A percentile compares a stretch with the other conserved stretches of the same genome.
Conservation (phyloP, 805 yeast genomes). For the Saturnispora sekii region DNA sequence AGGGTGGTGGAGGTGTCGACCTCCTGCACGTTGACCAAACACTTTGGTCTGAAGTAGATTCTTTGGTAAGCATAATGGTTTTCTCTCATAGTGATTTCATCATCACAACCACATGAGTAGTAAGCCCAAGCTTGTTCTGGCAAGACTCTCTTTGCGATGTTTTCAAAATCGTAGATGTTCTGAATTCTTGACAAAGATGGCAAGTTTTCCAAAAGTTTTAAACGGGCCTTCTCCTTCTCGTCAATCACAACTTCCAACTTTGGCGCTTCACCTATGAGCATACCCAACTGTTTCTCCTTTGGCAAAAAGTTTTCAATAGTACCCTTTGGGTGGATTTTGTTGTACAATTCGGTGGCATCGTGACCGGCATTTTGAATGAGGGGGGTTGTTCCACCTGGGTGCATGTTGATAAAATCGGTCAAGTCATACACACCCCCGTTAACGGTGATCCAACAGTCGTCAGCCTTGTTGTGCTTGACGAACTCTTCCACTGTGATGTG, state of each 20-base stretch:
- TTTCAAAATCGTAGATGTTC: constrained; percentile 80
- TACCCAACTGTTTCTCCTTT: constrained; percentile 52
- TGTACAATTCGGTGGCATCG: constrained; percentile 59
- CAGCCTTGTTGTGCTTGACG: constrained; percentile 41
- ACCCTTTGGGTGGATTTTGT: constrained; percentile 85
- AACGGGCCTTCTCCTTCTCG: constrained; percentile 35
- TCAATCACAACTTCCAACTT: constrained; percentile 27
- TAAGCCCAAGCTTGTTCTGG: constrained; percentile 83
- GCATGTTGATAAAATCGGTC: constrained; percentile 38
- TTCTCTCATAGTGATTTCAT: constrained; percentile 81
- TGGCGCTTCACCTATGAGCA: constrained; percentile 27
- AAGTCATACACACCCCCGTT: constrained; percentile 78
- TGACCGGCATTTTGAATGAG: constrained; percentile 40
- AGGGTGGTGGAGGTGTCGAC: constrained; percentile 63
- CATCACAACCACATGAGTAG: constrained; percentile 86
- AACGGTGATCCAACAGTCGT: constrained; percentile 79
- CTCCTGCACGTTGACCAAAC: constrained; percentile 67
- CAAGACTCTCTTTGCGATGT: constrained; percentile 70
- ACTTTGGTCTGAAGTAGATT: constrained; percentile 75
- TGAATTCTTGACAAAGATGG: constrained; percentile 69
- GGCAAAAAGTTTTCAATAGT: constrained; percentile 57
- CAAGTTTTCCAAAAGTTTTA: constrained; percentile 35
- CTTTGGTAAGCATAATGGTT: constrained; percentile 86
- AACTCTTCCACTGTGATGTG: constrained; percentile 29
- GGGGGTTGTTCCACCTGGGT: constrained; percentile 43